phyloP scores from a whole-genome alignment of 345 rosid species.

The Eucalyptus urophylla region DNA sequence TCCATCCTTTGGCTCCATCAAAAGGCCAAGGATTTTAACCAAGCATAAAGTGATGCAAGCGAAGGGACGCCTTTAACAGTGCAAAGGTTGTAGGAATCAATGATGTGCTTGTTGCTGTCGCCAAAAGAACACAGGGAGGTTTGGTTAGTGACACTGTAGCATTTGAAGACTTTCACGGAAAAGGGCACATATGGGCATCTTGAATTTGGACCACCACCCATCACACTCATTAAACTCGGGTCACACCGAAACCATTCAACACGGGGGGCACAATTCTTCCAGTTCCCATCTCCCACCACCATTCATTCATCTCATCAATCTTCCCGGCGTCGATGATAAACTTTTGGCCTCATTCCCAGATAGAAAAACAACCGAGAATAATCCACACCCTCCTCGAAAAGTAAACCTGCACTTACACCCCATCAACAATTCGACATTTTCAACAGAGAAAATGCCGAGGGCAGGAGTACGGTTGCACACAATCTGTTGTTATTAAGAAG shows the following conservation, averaged over 20 bases:
- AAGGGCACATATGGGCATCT: neutral
- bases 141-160: neutral
- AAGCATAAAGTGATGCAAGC: neutral
- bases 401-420: neutral
- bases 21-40: neutral
- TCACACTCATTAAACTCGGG: neutral
- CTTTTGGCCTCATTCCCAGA: neutral
- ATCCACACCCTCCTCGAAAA: neutral
- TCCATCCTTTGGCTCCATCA: neutral
- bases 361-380: neutral
- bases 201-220: neutral
- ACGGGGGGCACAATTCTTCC: conserved; percentile 1
- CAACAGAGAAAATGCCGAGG: neutral
- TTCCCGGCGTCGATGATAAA: neutral
- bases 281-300: conserved; percentile 2
- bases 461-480: neutral
- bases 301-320: neutral
- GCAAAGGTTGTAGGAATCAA: neutral
- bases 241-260: conserved; percentile 6
- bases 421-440: neutral
- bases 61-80: neutral
- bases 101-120: neutral
- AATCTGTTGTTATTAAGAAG: neutral
- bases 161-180: neutral
- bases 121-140: neutral